These are phyloP conservation scores for Medicago ruthenica DNA, from an alignment of 306 rosid species.

Conservation along the genomic window DNA sequence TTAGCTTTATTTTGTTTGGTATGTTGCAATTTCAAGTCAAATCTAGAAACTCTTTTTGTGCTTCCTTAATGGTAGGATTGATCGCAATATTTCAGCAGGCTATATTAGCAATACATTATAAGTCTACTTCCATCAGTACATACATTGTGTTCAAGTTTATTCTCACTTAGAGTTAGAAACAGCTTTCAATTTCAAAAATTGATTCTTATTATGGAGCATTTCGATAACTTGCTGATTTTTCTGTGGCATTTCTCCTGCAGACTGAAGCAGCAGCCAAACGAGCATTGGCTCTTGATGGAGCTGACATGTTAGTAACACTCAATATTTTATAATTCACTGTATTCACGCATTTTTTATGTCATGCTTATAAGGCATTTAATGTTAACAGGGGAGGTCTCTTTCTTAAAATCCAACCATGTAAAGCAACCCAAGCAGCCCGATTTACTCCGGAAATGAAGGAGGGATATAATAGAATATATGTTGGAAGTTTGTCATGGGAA, in stretches of 20 bases:
- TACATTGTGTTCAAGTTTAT: constrained; percentile 18
- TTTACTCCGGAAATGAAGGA: constrained; percentile 76
- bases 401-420: constrained; percentile 79
- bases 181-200: background rate
- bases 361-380: constrained; percentile 35
- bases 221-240: constrained; percentile 28
- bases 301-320: constrained; percentile 82
- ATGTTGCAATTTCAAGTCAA: constrained; percentile 26
- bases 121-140: constrained; percentile 8
- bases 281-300: constrained; percentile 88
- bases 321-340: constrained; percentile 34
- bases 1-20: background rate
- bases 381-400: constrained; percentile 89
- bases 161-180: constrained; percentile 1
- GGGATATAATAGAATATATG: constrained; percentile 88
- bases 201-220: constrained; percentile 18
- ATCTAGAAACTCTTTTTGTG: constrained; percentile 11
- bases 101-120: constrained; percentile 2
- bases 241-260: constrained; percentile 52
- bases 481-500: constrained; percentile 91
- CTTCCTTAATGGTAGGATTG: constrained; percentile 10
- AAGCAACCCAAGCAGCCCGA: constrained; percentile 59
- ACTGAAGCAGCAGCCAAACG: constrained; percentile 93
- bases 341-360: constrained; percentile 19
- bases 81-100: constrained; percentile 17